phyloP scores from a whole-genome alignment of 2,329 filamentous ascomycete species.

The Lasiodiplodia citricola region DNA sequence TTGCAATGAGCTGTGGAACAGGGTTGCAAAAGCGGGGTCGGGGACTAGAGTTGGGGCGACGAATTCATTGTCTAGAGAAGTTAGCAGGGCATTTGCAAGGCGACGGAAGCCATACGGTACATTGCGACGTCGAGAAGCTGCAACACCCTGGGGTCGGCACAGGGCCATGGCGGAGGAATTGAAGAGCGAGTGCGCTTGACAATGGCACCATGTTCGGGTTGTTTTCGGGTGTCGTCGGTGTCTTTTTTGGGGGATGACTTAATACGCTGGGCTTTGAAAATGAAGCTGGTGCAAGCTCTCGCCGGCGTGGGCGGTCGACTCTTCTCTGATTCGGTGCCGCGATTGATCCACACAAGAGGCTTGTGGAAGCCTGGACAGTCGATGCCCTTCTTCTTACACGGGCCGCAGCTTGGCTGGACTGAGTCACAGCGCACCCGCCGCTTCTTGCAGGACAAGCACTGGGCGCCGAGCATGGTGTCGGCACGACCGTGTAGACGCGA shows the following conservation, averaged over 20 bases:
- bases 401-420: neutral
- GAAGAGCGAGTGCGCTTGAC: neutral
- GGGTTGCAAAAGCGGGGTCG: neutral
- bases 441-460: neutral
- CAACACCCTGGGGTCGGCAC: neutral
- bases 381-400: neutral
- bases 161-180: neutral
- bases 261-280: neutral
- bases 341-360: neutral
- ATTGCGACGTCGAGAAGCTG: neutral
- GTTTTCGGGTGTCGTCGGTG: neutral
- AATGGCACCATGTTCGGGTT: neutral
- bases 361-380: neutral
- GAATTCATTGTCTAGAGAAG: neutral
- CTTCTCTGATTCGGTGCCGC: neutral
- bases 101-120: neutral
- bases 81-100: neutral
- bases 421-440: neutral
- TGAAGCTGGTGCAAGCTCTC: neutral
- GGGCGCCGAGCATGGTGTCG: neutral
- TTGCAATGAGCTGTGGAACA: neutral
- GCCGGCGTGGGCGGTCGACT: neutral
- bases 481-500: too few relatives aligned
- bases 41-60: neutral
- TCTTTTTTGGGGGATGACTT: neutral